Evolutionary conservation across 208 protist genomes (phyloP), one percentile per base, ranked within the genome.

Genomic region (Endotrypanum monterogeii): DNA sequence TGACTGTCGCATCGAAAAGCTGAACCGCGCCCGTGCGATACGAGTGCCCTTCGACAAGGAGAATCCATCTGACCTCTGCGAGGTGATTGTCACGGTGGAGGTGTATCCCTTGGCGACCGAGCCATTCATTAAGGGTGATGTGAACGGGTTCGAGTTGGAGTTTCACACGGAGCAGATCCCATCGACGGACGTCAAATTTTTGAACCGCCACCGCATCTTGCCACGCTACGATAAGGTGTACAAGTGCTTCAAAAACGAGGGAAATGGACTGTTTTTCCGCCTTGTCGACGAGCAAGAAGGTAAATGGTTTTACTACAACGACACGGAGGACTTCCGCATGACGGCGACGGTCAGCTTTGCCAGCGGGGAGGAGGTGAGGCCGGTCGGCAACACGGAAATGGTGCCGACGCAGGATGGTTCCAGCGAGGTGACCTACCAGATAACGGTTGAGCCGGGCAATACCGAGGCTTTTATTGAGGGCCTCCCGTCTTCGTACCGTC

Each of bases 221-320:
- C 75, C 80, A 4, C 68, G 39, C 54, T 79, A 76, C 69, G 69
- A 62, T 48, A 87, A 90, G 58, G 74, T 92, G 54, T 92, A 90
- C 80, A 89, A 88, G 73, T 95, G 91, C 83, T 94, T 96, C 76
- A 84, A 88, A 70, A 83, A 85, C 81, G 86, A 86, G 60, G 82
- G 80, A 62, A 94, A 94, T 79, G 91, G 89, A 5, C 85, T 96
- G 30, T 78, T 96, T 65, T 96, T 94, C 74, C 91, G 91, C 76
- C 84, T 96, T 14, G 89, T 94, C n/a, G 87, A 94, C 46, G 77
- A 84, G 51, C 55, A 74, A 61, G 67, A 68, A 23, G 78, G 80
- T 41, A 83, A 75, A 63, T 96, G 91, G 91, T 83, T 82, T 67
- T 96, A 93, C 82, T 90, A 96, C 82, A 96, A 96, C 78, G 89